Evolutionary conservation across 306 rosid genomes (phyloP).

Genomic region (Pyrus pyrifolia): DNA sequence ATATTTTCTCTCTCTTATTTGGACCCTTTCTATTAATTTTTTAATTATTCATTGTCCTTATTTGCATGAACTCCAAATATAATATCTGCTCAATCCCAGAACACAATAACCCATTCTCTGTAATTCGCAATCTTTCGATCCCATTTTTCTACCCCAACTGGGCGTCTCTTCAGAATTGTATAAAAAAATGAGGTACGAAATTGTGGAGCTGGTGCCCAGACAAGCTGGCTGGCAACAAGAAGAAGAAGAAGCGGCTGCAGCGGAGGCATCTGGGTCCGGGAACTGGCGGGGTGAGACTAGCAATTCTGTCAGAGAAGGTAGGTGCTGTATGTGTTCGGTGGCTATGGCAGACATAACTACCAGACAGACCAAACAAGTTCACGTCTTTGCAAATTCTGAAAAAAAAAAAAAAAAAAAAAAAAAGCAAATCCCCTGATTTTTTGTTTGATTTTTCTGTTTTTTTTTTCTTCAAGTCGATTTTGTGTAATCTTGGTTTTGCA

Average conservation of each 20-base stretch:
- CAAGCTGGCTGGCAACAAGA: conserved; percentile 28
- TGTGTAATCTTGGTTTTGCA: background rate
- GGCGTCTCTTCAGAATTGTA: background rate
- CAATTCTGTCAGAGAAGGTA: conserved; percentile 90
- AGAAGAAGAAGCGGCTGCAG: background rate
- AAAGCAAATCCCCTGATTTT: background rate
- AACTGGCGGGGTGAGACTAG: conserved; percentile 98
- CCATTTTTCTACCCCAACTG: background rate
- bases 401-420: background rate
- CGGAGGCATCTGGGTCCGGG: conserved; percentile 60
- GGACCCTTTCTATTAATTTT: background rate
- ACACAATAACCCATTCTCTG: background rate
- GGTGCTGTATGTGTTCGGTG: conserved; percentile 82
- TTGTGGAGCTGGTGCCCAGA: conserved; percentile 32
- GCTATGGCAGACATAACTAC: conserved; percentile 89
- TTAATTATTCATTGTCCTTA: background rate
- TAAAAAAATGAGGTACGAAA: conserved; percentile 89
- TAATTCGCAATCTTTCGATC: conserved; percentile 3
- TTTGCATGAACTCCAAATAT: background rate
- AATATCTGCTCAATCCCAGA: background rate
- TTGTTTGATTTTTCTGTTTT: background rate
- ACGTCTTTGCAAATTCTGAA: conserved; percentile 40
- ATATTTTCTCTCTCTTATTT: background rate
- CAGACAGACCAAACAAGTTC: conserved; percentile 95
- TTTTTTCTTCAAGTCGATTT: background rate